These are phyloP conservation scores for Colletotrichum orchidophilum DNA, from an alignment of 2,329 filamentous ascomycete species.

Conservation along the genomic window DNA sequence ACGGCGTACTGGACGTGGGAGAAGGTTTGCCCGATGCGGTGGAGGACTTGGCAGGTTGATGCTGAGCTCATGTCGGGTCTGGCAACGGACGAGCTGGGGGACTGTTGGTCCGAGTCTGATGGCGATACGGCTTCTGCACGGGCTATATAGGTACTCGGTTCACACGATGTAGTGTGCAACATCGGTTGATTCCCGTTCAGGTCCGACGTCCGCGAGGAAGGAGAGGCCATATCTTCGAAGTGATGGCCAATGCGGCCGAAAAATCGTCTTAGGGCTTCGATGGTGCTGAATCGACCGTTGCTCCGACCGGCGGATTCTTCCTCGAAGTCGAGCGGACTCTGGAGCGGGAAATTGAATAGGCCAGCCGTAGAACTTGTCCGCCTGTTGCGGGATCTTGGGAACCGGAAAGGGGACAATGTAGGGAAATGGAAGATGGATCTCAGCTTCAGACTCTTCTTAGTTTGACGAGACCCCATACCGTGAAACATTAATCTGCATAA, in stretches of 20 bases:
- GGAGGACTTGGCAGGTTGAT: constrained; percentile 50
- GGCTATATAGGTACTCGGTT: background rate
- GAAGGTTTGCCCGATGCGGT: constrained; percentile 49
- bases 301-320: background rate
- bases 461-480: background rate
- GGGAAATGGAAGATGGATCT: background rate
- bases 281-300: background rate
- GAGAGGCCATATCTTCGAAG: background rate
- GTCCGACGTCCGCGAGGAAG: background rate
- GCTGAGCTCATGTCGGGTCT: constrained; percentile 37
- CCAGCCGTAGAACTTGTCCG: background rate
- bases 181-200: background rate
- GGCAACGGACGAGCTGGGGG: background rate
- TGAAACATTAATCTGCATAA: background rate
- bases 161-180: background rate
- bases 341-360: background rate
- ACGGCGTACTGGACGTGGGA: constrained; percentile 57
- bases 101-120: no score
- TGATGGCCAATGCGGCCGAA: background rate
- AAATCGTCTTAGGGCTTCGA: background rate
- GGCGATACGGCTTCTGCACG: background rate
- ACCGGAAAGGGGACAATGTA: background rate
- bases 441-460: background rate
- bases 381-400: background rate
- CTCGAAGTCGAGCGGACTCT: background rate